Evolutionary conservation across 768 basidiomycete species (phyloP).

Genomic region (Dioszegia crocea): DNA sequence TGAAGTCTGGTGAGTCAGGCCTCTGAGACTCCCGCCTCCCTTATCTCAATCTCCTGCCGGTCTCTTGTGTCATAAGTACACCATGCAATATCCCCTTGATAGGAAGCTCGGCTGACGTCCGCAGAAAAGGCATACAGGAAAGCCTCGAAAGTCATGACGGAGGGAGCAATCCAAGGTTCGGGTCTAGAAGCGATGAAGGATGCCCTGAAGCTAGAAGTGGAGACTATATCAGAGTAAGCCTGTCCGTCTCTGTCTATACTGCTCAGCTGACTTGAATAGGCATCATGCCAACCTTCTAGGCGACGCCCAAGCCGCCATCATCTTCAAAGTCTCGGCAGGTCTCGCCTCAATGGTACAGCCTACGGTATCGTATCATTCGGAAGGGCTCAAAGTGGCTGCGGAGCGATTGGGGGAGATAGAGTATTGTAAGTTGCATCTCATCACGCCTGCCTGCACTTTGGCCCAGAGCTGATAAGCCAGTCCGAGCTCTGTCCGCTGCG

Average conservation of each 20-base stretch:
- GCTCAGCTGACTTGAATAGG: neutral
- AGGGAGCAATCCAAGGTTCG: slow-evolving; percentile 16
- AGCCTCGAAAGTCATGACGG: slow-evolving; percentile 15
- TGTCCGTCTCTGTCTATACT: too few species aligned
- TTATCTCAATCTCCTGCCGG: too few species aligned
- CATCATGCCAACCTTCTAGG: slow-evolving; percentile 17
- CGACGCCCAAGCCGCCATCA: slow-evolving; percentile 11
- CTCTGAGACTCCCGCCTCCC: too few species aligned
- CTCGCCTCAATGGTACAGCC: neutral
- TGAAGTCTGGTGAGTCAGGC: slow-evolving; percentile 11
- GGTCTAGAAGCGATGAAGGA: slow-evolving; percentile 14
- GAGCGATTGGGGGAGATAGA: slow-evolving; percentile 13
- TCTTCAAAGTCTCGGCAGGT: slow-evolving; percentile 9
- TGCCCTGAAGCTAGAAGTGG: slow-evolving; percentile 14
- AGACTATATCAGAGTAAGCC: slow-evolving; percentile 7
- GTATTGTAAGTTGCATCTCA: slow-evolving; percentile 19
- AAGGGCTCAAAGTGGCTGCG: neutral
- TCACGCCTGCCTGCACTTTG: too few species aligned
- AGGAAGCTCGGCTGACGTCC: too few species aligned
- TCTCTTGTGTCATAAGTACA: too few species aligned
- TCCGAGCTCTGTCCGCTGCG: neutral
- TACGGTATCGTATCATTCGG: neutral
- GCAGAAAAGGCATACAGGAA: slow-evolving; percentile 27
- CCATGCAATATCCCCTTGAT: too few species aligned
- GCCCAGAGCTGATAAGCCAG: neutral